Conservation (phyloP, 2,329 filamentous ascomycete genomes). For the Talaromyces sp. region DNA sequence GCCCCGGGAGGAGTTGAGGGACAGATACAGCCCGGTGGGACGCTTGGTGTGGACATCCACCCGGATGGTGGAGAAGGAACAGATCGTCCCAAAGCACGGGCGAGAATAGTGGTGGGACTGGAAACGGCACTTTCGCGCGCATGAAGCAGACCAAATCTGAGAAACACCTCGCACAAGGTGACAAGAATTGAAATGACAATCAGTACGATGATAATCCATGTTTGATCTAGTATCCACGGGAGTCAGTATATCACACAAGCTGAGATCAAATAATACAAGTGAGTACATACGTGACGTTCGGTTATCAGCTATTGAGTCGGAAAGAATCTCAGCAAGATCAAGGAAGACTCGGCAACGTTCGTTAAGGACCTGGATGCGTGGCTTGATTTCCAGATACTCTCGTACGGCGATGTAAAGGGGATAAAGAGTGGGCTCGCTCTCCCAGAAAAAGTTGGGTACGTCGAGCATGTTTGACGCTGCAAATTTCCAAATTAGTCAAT, state of each 20-base stretch:
- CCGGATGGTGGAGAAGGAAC: constrained; percentile 16
- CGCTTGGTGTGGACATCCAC: constrained; percentile 15
- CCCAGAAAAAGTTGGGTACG: constrained; percentile 83
- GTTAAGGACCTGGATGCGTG: constrained; percentile 93
- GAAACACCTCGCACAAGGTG: constrained; percentile 82
- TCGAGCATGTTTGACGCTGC: constrained; percentile 92
- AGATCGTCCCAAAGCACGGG: constrained; percentile 24
- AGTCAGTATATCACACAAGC: constrained; percentile 1
- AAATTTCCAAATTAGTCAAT: neutral
- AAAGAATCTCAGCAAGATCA: constrained; percentile 91
- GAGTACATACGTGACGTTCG: constrained; percentile 75
- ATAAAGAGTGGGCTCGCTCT: constrained; percentile 90
- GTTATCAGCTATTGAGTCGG: constrained; percentile 86
- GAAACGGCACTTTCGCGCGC: constrained; percentile 26
- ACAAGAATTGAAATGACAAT: constrained; percentile 90
- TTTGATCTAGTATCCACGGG: constrained; percentile 62
- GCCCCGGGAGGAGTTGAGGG: constrained; percentile 17
- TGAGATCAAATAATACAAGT: neutral
- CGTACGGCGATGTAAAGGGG: constrained; percentile 92
- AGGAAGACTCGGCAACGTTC: constrained; percentile 96
- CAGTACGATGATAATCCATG: constrained; percentile 96
- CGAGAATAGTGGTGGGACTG: constrained; percentile 18
- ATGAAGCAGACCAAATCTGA: constrained; percentile 77
- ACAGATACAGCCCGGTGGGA: constrained; percentile 26
- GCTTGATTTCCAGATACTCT: constrained; percentile 97